Base-by-base conservation (phyloP, 208 protist species). In the Acanthamoeba culbertsoni region DNA sequence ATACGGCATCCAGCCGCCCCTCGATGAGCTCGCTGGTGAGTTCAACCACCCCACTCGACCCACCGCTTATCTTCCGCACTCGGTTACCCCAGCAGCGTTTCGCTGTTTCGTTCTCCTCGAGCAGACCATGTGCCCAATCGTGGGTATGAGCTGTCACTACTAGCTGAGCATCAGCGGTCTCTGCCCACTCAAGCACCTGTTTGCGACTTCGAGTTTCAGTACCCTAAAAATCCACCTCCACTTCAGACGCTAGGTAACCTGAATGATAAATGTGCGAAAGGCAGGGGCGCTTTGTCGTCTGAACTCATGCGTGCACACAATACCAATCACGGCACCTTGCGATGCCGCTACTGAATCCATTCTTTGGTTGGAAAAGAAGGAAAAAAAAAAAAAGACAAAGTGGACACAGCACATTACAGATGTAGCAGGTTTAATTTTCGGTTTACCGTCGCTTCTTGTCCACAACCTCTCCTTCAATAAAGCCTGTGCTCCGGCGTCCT, bases 21-120 rank as follows among this genome's bases (percentile, higher is more conserved):
- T 89, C 79, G 46, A 89, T 89, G 33, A 89, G 55, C 79, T 89
- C 71, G 43, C 18, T 55, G 71, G 71, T 82, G 43, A 82, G 71
- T 43, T 82, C 71, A 26, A 82, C 71, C 43, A 82, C 43, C 23
- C 71, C 71, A n/a, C 10, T 53, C 42, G 71, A 82, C 43, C 71
- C 71, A 23, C 42, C 42, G 43, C 7, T 43, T n/a, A 82, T 3
- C 37, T 53, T 46, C 4, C 71, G 71, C 71, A 82, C 71, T 14
- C 5, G 26, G n/a, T 23, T 16, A 33, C 68, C 18, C 26, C 23
- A 10, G 37, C 16, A 1, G 37, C 37, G 4, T 12, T 33, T 40
- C 7, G 20, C 33, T 12, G 6, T 35, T 7, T 37, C 65, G 23
- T 5, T 16, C 7, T 10, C 37, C 14, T 12, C 5, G 7, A 55